A percentile compares a stretch with the other conserved stretches of the same genome.
Evolutionary conservation across 2,329 filamentous ascomycete genomes (phyloP).

Genomic region (Ceratocystis papillata): DNA sequence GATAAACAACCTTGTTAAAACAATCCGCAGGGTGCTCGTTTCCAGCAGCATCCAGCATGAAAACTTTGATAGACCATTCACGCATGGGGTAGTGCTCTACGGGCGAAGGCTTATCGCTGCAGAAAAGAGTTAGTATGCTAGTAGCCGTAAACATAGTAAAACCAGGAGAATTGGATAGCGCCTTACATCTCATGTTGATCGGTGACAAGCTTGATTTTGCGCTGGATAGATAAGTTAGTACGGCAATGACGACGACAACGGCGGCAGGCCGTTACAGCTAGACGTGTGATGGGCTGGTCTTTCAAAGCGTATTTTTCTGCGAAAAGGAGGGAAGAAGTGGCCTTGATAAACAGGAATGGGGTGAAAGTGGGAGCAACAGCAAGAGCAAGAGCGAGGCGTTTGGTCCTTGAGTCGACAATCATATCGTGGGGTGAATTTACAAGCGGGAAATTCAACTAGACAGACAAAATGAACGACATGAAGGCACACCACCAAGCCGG

Average conservation of each 20-base stretch:
- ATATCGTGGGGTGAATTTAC: not conserved
- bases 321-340: not conserved
- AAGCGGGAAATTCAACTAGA: no score
- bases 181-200: constrained; percentile 79
- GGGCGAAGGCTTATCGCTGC: constrained; percentile 66
- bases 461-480: no score
- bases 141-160: not conserved
- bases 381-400: no score
- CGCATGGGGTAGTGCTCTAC: constrained; percentile 87
- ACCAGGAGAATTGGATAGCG: not conserved
- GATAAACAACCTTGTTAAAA: constrained; percentile 88
- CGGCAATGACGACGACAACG: no score
- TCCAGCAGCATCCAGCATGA: constrained; percentile 72
- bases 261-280: not conserved
- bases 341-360: not conserved
- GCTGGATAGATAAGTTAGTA: constrained; percentile 44
- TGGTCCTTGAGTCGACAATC: not conserved
- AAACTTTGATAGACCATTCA: constrained; percentile 80
- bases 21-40: constrained; percentile 71
- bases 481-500: no score
- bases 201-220: constrained; percentile 84
- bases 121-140: constrained; percentile 1
- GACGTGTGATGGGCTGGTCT: not conserved
- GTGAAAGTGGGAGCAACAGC: not conserved
- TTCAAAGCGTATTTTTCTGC: not conserved